These are phyloP conservation scores for Solanum appendiculatum DNA, from an alignment of 257 asterid genomes.

Conservation along the genomic window DNA sequence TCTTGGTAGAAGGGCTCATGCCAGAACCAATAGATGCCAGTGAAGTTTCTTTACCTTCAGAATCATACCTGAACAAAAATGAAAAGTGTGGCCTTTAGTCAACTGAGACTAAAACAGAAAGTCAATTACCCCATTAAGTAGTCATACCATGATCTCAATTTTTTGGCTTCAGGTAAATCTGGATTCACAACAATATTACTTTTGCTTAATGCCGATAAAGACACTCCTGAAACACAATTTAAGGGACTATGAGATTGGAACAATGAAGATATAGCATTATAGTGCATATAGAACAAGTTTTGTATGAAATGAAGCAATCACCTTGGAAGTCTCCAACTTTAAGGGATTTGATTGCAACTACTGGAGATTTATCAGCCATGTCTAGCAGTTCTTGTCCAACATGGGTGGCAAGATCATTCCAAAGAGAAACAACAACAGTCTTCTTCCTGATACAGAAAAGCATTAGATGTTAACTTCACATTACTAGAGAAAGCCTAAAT, in stretches of 20 bases:
- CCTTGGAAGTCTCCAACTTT: constrained; percentile 95
- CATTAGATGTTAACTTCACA: not conserved
- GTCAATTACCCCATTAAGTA: not conserved
- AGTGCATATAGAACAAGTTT: not conserved
- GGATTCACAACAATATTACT: constrained; percentile 65
- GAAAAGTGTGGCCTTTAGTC: not conserved
- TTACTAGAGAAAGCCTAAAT: not conserved
- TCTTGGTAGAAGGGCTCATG: constrained; percentile 28
- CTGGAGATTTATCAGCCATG: constrained; percentile 77
- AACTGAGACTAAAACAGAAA: not conserved
- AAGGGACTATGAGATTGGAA: not conserved
- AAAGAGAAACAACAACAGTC: constrained; percentile 39
- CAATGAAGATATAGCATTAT: not conserved
- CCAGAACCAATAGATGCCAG: constrained; percentile 72
- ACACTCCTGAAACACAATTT: constrained; percentile 45
- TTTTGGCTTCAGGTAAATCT: constrained; percentile 72
- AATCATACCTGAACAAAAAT: constrained; percentile 48
- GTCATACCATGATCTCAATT: constrained; percentile 65
- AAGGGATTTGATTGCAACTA: constrained; percentile 83
- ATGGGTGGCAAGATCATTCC: constrained; percentile 30
- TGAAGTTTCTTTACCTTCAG: constrained; percentile 83
- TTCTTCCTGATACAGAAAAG: constrained; percentile 53
- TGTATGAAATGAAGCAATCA: not conserved
- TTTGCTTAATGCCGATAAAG: constrained; percentile 75
- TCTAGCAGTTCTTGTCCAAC: constrained; percentile 54